A percentile compares a stretch with the other conserved stretches of the same genome.
These are phyloP conservation scores for Auriculariales sp. DNA, from an alignment of 768 basidiomycete species.

Conservation along the genomic window DNA sequence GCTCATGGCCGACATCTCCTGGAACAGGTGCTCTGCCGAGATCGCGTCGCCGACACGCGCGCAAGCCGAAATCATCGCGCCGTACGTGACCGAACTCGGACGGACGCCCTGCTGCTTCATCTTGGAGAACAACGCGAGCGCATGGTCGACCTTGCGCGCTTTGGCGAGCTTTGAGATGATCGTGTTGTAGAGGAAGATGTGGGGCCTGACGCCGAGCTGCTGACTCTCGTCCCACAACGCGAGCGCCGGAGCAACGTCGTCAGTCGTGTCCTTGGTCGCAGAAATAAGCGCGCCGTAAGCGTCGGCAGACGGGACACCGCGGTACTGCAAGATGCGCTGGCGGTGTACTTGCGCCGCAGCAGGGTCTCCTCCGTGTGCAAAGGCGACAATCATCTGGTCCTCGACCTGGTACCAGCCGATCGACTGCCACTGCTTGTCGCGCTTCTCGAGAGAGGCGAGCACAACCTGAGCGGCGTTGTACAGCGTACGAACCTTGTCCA, in stretches of 20 bases:
- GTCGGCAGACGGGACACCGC: slow-evolving; percentile 69
- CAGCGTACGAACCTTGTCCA: slow-evolving; percentile 45
- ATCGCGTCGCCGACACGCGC: slow-evolving; percentile 79
- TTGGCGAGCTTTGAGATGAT: slow-evolving; percentile 92
- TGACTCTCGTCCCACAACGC: slow-evolving; percentile 71
- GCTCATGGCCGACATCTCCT: slow-evolving; percentile 59
- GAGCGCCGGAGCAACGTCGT: slow-evolving; percentile 81
- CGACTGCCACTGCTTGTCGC: slow-evolving; percentile 31
- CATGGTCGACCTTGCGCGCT: slow-evolving; percentile 85
- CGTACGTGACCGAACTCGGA: slow-evolving; percentile 85
- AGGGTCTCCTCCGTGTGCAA: slow-evolving; percentile 67
- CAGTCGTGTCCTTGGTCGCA: slow-evolving; percentile 84
- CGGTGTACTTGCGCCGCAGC: slow-evolving; percentile 75
- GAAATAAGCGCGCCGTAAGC: slow-evolving; percentile 87
- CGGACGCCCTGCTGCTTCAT: slow-evolving; percentile 56
- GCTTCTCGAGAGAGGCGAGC: slow-evolving; percentile 28
- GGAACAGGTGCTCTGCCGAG: slow-evolving; percentile 71
- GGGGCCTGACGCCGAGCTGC: slow-evolving; percentile 52
- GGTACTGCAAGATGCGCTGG: slow-evolving; percentile 57
- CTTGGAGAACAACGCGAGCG: slow-evolving; percentile 72
- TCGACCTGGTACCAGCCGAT: slow-evolving; percentile 66
- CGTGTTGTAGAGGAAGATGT: slow-evolving; percentile 89
- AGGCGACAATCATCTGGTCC: slow-evolving; percentile 78
- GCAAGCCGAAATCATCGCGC: slow-evolving; percentile 86
- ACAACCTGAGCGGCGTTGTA: slow-evolving; percentile 58